Percentiles rank a stretch among this genome's conserved stretches.
phyloP scores from a whole-genome alignment of 176 grass and related monocot genomes.

The Chrysopogon serrulatus region DNA sequence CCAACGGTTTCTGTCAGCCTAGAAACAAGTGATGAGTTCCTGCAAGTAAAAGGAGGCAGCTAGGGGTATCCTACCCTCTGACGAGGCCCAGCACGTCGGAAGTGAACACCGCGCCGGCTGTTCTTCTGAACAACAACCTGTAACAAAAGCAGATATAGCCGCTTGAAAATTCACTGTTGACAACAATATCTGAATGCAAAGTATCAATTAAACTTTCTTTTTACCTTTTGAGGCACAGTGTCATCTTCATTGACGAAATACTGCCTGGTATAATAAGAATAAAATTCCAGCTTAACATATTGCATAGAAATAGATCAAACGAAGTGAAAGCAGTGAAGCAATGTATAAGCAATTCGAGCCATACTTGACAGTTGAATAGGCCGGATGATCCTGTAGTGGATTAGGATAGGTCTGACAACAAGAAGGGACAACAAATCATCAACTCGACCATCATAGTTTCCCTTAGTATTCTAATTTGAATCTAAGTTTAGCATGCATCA shows the following conservation, averaged over 20 bases:
- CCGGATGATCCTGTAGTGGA: conserved; percentile 84
- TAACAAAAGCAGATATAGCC: not conserved
- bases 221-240: conserved; percentile 84
- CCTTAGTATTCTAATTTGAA: not conserved
- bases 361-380: conserved; percentile 95
- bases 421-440: conserved; percentile 17
- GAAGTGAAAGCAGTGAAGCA: not conserved
- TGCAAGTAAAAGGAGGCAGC: conserved; percentile 3
- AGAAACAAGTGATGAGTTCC: not conserved
- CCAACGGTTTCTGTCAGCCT: conserved; percentile 28
- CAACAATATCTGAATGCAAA: not conserved
- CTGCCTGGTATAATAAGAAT: conserved; percentile 54
- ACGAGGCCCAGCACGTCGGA: conserved; percentile 88
- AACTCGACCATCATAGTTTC: conserved; percentile 21
- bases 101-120: conserved; percentile 73
- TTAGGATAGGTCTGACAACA: conserved; percentile 77
- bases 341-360: conserved; percentile 5
- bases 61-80: conserved; percentile 60
- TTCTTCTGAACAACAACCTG: conserved; percentile 77
- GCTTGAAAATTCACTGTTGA: not conserved
- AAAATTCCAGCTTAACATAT: conserved; percentile 12
- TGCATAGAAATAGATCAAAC: not conserved
- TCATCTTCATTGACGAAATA: conserved; percentile 95
- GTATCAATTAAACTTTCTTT: not conserved
- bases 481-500: not conserved